phyloP scores from a whole-genome alignment of 208 protist genomes.

The Trypanosoma congolense region DNA sequence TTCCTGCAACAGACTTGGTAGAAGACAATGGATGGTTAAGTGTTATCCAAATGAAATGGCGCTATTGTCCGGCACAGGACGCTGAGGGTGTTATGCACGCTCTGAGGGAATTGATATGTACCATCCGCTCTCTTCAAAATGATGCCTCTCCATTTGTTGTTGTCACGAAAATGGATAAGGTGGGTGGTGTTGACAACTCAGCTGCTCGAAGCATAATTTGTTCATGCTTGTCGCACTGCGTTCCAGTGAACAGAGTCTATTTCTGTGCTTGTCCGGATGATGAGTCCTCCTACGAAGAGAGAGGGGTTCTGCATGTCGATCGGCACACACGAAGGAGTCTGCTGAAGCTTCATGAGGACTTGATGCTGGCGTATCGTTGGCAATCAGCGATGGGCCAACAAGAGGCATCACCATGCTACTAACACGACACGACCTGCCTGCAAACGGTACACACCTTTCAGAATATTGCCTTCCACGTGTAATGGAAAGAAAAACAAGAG shows the following conservation, averaged over 20 bases:
- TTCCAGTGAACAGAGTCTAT: conserved; percentile 74
- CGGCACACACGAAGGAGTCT: conserved; percentile 42
- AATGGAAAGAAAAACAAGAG: too few relatives aligned
- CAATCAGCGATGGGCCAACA: conserved; percentile 22
- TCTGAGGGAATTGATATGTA: conserved; percentile 36
- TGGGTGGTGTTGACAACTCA: conserved; percentile 52
- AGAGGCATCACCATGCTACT: not conserved
- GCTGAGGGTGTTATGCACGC: conserved; percentile 49
- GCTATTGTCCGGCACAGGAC: conserved; percentile 38
- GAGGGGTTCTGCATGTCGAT: conserved; percentile 36
- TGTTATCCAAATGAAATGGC: conserved; percentile 36
- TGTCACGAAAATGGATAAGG: conserved; percentile 77
- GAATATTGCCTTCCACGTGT: too few relatives aligned
- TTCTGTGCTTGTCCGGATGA: conserved; percentile 55
- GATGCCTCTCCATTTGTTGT: conserved; percentile 66
- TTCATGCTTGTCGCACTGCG: conserved; percentile 43
- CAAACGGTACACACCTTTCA: too few relatives aligned
- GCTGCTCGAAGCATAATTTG: conserved; percentile 32
- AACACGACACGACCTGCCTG: too few relatives aligned
- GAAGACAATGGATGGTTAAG: conserved; percentile 65
- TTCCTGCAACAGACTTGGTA: conserved; percentile 70
- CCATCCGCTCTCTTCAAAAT: conserved; percentile 45
- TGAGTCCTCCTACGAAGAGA: conserved; percentile 25
- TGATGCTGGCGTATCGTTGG: conserved; percentile 63
- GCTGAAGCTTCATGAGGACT: conserved; percentile 56